phyloP scores from a whole-genome alignment of 78 protist species.

The Dictyostelium firmibasis region DNA sequence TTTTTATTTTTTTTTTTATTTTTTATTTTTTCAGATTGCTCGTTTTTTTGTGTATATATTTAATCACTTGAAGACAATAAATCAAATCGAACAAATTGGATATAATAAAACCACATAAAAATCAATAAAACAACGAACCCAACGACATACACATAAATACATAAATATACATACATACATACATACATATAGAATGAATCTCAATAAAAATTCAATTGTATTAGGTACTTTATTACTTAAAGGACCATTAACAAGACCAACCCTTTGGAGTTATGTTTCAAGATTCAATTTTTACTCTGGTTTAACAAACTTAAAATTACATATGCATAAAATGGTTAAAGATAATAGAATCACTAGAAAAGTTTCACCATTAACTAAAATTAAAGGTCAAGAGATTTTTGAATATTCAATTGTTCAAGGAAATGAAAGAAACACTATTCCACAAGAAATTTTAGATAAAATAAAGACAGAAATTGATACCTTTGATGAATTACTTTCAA shows the following conservation, averaged over 20 bases:
- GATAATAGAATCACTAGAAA: neutral
- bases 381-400: neutral
- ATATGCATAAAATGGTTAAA: neutral
- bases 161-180: neutral
- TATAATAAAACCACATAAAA: too few relatives aligned
- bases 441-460: neutral
- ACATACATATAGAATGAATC: neutral
- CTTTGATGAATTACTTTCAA: neutral
- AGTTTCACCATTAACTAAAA: neutral
- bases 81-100: too few relatives aligned
- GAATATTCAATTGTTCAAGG: neutral
- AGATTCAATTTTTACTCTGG: neutral
- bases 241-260: conserved; percentile 30
- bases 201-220: conserved; percentile 34
- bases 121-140: neutral
- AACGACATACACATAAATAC: neutral
- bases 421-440: neutral
- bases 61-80: too few relatives aligned
- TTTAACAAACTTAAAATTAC: neutral
- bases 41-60: neutral
- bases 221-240: conserved; percentile 15
- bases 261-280: conserved; percentile 1
- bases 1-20: neutral
- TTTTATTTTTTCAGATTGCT: neutral
- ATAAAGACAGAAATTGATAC: neutral